A percentile compares a stretch with the other conserved stretches of the same genome.
phyloP scores from a whole-genome alignment of 1,284 basidiomycete species.

The Somion occarium region DNA sequence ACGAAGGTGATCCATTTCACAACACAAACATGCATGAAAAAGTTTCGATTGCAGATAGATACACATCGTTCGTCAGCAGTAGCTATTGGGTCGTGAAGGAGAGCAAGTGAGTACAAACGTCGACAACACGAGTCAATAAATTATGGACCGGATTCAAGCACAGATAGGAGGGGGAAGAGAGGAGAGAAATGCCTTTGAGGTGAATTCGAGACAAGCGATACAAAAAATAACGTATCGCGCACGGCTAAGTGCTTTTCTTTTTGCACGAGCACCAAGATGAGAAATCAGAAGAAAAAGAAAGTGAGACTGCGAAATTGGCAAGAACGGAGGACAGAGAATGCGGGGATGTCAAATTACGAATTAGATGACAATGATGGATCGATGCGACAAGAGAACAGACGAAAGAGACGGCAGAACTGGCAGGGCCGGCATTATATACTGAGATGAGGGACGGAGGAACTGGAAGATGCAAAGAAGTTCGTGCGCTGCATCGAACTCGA shows the following conservation, averaged over 20 bases:
- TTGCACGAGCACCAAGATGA: too few relatives aligned
- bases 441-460: slow-evolving; percentile 17
- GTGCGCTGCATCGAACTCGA: slow-evolving; percentile 56
- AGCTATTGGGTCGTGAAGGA: neutral
- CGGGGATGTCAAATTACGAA: neutral
- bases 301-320: neutral
- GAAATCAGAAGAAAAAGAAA: too few relatives aligned
- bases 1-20: too few relatives aligned
- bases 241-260: too few relatives aligned
- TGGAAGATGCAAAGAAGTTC: slow-evolving; percentile 32
- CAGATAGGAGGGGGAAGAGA: neutral
- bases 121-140: neutral
- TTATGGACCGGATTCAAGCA: neutral
- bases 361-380: neutral
- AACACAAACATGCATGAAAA: neutral
- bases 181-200: too few relatives aligned
- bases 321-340: neutral
- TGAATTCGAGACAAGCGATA: too few relatives aligned
- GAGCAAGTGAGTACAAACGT: neutral
- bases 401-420: neutral
- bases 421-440: too few relatives aligned
- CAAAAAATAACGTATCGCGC: too few relatives aligned
- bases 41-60: neutral
- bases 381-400: neutral
- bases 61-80: neutral